Conservation (phyloP, 176 grass and related monocot genomes). For the Carex cristatella region DNA sequence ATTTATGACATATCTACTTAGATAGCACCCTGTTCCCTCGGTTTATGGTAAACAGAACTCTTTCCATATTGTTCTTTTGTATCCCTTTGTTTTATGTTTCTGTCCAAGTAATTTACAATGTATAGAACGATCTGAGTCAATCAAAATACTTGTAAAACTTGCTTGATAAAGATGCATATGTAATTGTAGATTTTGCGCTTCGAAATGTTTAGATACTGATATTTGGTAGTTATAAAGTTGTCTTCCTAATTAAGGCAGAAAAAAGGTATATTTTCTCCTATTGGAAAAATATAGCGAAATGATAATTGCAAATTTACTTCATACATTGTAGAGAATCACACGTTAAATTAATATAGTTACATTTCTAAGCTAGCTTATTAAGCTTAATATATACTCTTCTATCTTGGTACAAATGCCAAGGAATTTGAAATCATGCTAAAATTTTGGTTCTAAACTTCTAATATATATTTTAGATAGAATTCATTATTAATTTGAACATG, state of each 20-base stretch:
- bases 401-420: too few species aligned
- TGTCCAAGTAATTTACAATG: background rate
- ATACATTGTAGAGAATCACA: background rate
- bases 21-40: background rate
- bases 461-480: too few species aligned
- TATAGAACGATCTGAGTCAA: background rate
- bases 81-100: background rate
- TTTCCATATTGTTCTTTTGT: background rate
- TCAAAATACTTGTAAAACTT: background rate
- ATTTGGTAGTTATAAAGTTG: background rate
- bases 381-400: too few species aligned
- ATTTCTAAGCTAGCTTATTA: background rate
- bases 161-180: background rate
- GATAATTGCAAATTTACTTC: background rate
- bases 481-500: background rate
- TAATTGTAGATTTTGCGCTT: background rate
- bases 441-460: too few species aligned
- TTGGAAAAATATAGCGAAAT: background rate
- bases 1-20: slow-evolving; percentile 11
- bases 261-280: background rate
- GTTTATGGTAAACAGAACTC: background rate
- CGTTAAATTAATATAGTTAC: background rate
- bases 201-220: background rate
- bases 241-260: background rate
- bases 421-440: too few species aligned